These are phyloP conservation scores for Fonsecaea erecta DNA, from an alignment of 2,329 filamentous ascomycete genomes.

Conservation along the genomic window DNA sequence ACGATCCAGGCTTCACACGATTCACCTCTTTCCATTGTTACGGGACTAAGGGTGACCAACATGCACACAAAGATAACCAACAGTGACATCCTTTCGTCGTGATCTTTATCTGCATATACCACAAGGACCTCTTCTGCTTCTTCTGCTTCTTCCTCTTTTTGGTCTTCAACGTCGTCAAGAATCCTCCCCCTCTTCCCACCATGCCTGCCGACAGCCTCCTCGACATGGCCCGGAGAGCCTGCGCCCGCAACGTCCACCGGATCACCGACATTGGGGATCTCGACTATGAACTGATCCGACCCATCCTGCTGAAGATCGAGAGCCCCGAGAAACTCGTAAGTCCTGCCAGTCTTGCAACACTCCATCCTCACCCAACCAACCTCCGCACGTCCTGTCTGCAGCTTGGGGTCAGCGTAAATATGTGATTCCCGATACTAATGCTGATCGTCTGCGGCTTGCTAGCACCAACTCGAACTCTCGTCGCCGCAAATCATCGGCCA, in stretches of 20 bases:
- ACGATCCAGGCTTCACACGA: neutral
- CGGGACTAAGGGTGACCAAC: neutral
- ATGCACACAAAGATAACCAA: neutral
- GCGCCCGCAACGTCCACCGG: constrained; percentile 44
- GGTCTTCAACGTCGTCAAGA: neutral
- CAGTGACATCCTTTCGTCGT: neutral
- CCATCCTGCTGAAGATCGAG: constrained; percentile 73
- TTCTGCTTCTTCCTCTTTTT: too few species aligned
- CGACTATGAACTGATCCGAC: constrained; percentile 67
- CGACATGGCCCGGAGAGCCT: constrained; percentile 37
- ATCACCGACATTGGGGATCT: constrained; percentile 74
- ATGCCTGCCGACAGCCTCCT: constrained; percentile 40
- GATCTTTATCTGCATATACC: neutral
- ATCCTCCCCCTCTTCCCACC: neutral
- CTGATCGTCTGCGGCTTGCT: constrained; percentile 3
- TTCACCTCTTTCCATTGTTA: neutral
- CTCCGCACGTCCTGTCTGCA: neutral
- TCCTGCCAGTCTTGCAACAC: constrained; percentile 10
- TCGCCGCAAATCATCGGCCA: constrained; percentile 76
- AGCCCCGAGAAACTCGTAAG: constrained; percentile 73
- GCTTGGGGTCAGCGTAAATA: too few species aligned
- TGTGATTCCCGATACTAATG: too few species aligned
- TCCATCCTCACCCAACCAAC: neutral
- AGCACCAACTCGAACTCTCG: constrained; percentile 69
- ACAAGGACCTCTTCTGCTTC: neutral